Evolutionary conservation across 306 rosid genomes (phyloP).

Genomic region (Cucurbita pepo): DNA sequence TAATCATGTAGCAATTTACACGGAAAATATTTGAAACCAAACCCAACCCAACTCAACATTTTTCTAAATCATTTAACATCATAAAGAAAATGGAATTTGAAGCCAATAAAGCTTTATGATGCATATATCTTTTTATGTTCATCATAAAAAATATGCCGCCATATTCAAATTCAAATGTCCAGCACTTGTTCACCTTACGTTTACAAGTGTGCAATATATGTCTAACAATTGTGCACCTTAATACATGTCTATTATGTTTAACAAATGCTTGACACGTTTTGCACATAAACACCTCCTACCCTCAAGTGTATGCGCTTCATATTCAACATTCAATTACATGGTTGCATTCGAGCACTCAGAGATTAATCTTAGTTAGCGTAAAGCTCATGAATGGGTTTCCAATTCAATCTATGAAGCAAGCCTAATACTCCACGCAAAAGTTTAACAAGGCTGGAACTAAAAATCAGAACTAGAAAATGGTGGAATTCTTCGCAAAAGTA

Average conservation of each 20-base stretch:
- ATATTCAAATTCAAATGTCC: not conserved
- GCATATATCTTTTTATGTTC: not conserved
- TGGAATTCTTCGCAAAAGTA: not conserved
- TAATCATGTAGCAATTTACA: not conserved
- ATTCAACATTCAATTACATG: not conserved
- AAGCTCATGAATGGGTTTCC: not conserved
- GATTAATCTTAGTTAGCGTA: not conserved
- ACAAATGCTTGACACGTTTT: not conserved
- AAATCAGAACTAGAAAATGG: not conserved
- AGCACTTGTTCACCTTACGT: not conserved
- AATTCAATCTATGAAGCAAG: not conserved
- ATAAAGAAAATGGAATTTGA: too few species aligned
- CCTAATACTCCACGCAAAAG: not conserved
- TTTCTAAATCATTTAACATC: not conserved
- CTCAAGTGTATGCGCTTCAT: not conserved
- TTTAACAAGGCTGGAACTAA: not conserved
- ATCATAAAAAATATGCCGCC: not conserved
- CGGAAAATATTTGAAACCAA: not conserved
- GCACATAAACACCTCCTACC: not conserved
- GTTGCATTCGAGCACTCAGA: not conserved
- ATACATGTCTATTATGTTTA: not conserved
- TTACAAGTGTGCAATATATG: not conserved
- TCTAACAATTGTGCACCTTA: not conserved
- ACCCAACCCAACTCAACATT: not conserved
- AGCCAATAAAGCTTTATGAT: not conserved